A percentile compares a stretch with the other conserved stretches of the same genome.
Conservation (phyloP, 768 basidiomycete species). For the Saitozyma sp. region DNA sequence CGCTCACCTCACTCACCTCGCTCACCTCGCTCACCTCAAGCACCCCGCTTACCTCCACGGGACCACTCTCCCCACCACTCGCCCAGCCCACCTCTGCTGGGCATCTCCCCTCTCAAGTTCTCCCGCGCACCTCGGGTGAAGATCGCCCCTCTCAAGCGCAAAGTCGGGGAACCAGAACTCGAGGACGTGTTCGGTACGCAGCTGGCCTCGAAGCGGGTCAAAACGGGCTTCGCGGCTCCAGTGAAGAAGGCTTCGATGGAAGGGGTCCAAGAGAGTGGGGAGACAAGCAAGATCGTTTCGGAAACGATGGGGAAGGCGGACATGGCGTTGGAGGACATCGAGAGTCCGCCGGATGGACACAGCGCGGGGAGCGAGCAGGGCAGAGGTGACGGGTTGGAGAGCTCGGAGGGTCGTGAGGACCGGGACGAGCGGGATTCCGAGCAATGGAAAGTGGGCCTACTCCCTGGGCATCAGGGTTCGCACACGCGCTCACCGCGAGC, state of each 20-base stretch:
- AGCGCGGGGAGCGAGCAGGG: background rate
- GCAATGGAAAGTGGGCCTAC: slow-evolving; percentile 39
- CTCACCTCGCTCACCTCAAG: no score
- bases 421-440: slow-evolving; percentile 7
- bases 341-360: background rate
- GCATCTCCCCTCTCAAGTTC: background rate
- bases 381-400: background rate
- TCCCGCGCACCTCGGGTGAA: background rate
- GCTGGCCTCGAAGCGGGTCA: no score
- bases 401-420: background rate
- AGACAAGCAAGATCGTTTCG: background rate
- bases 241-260: background rate
- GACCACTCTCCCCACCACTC: slow-evolving; percentile 1
- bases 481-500: slow-evolving; percentile 16
- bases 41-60: slow-evolving; percentile 4
- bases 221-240: no score
- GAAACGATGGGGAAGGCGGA: background rate
- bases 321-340: background rate
- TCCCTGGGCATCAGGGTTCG: slow-evolving; percentile 40
- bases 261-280: background rate
- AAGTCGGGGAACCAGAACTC: background rate
- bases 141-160: slow-evolving; percentile 6
- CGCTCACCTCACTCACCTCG: no score
- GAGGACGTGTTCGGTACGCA: no score
- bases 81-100: background rate